Conservation (phyloP, 257 asterid species). For the Solanum commersonii region DNA sequence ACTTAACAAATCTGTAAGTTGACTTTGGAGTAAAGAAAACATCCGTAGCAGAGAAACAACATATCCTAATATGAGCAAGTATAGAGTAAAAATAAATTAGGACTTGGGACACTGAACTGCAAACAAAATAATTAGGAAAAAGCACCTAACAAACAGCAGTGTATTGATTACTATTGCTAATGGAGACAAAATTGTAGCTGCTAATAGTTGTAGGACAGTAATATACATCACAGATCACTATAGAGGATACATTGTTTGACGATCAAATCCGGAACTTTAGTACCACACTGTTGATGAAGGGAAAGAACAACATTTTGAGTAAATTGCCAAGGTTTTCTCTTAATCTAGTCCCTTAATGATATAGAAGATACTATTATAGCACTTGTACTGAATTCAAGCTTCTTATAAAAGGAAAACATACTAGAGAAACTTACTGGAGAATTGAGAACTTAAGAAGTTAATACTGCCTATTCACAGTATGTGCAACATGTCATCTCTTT, state of each 20-base stretch:
- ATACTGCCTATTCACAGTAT: not conserved
- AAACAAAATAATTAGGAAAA: not conserved
- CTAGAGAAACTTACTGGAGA: not conserved
- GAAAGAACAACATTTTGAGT: not conserved
- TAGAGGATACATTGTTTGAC: not conserved
- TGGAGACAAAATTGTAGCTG: not conserved
- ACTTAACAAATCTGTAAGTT: not conserved
- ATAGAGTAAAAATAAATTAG: not conserved
- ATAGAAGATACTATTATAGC: not conserved
- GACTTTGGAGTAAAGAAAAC: not conserved
- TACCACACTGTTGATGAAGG: not conserved
- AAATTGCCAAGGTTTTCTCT: not conserved
- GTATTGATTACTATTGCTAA: not conserved
- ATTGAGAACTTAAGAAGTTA: not conserved
- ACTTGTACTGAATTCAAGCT: not conserved
- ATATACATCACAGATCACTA: not conserved
- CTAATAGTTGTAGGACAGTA: not conserved
- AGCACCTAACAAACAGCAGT: not conserved
- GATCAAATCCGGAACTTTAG: not conserved
- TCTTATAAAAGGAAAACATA: not conserved
- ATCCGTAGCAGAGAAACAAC: not conserved
- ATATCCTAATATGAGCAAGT: not conserved
- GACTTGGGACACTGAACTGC: not conserved
- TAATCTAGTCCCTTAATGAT: not conserved
- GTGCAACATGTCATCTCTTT: not conserved